phyloP scores from a whole-genome alignment of 2,329 filamentous ascomycete genomes.

The Plenodomus lindquistii region DNA sequence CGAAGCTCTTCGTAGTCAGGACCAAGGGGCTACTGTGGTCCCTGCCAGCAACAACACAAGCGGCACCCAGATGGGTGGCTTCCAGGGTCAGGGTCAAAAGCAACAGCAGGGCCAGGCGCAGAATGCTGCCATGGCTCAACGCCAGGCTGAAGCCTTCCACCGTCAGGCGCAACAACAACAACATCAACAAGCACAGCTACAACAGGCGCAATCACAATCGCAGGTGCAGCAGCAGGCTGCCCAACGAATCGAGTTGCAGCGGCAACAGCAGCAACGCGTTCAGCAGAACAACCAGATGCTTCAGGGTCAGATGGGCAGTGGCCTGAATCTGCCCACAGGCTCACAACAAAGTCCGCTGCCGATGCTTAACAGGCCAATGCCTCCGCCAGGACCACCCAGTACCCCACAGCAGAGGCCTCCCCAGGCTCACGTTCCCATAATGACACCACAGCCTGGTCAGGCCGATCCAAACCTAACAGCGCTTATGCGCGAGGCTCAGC shows the following conservation, averaged over 20 bases:
- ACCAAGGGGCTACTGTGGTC: conserved; percentile 66
- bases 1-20: conserved; percentile 63
- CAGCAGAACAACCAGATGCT: conserved; percentile 34
- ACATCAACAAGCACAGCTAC: conserved; percentile 15
- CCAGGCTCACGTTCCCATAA: conserved; percentile 40
- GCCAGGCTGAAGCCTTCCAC: conserved; percentile 25
- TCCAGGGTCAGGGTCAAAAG: conserved; percentile 28
- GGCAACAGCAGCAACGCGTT: conserved; percentile 44
- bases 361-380: conserved; percentile 54
- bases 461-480: conserved; percentile 34
- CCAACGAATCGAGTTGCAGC: conserved; percentile 33
- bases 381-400: conserved; percentile 45
- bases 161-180: conserved; percentile 11
- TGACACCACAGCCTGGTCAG: conserved; percentile 38
- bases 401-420: conserved; percentile 44
- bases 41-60: conserved; percentile 63
- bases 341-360: conserved; percentile 53
- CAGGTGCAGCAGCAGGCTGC: conserved; percentile 47
- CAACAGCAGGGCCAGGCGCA: conserved; percentile 31
- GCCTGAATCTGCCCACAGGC: conserved; percentile 48
- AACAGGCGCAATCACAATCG: conserved; percentile 28
- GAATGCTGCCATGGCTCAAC: conserved; percentile 33
- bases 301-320: conserved; percentile 44
- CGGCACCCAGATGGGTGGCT: conserved; percentile 43
- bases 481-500: conserved; percentile 41